Conservation (phyloP, 1,139 yeast genomes). For the Hansenula anomala region DNA sequence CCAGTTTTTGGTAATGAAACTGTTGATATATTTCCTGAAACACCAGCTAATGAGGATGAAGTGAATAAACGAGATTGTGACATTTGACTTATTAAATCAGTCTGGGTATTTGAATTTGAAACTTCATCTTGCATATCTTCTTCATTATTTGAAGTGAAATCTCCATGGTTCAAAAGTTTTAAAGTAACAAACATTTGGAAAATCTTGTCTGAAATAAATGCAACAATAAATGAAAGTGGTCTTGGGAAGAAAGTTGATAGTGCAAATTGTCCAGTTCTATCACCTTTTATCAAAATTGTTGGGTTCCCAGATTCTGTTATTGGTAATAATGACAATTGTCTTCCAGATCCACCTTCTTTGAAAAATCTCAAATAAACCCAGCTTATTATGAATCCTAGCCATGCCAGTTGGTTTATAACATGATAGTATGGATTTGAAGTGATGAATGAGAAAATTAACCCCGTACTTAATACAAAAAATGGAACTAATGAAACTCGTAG, state of each 20-base stretch:
- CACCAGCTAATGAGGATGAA: slow-evolving; percentile 38
- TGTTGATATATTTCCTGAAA: slow-evolving; percentile 26
- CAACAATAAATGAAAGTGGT: slow-evolving; percentile 33
- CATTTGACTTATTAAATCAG: slow-evolving; percentile 21
- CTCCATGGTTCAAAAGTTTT: slow-evolving; percentile 27
- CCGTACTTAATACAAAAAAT: slow-evolving; percentile 25
- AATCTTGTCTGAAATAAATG: slow-evolving; percentile 22
- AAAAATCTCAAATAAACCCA: slow-evolving; percentile 39
- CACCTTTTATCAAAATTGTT: slow-evolving; percentile 25
- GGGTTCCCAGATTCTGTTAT: slow-evolving; percentile 12
- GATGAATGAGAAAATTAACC: slow-evolving; percentile 18
- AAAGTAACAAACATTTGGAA: slow-evolving; percentile 21
- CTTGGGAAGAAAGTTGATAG: slow-evolving; percentile 40
- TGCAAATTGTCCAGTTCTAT: slow-evolving; percentile 39
- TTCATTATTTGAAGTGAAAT: slow-evolving; percentile 25
- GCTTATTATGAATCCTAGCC: slow-evolving; percentile 28
- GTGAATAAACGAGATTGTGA: slow-evolving; percentile 36
- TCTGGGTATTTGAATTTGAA: slow-evolving; percentile 18
- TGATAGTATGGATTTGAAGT: slow-evolving; percentile 9
- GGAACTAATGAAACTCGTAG: slow-evolving; percentile 38
- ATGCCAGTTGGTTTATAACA: slow-evolving; percentile 6
- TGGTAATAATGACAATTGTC: slow-evolving; percentile 39
- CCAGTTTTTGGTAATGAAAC: slow-evolving; percentile 19
- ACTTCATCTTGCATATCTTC: slow-evolving; percentile 25
- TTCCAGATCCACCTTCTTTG: slow-evolving; percentile 39